These are phyloP conservation scores for Macrolepiota dolichaula DNA, from an alignment of 768 basidiomycete genomes.

Conservation along the genomic window DNA sequence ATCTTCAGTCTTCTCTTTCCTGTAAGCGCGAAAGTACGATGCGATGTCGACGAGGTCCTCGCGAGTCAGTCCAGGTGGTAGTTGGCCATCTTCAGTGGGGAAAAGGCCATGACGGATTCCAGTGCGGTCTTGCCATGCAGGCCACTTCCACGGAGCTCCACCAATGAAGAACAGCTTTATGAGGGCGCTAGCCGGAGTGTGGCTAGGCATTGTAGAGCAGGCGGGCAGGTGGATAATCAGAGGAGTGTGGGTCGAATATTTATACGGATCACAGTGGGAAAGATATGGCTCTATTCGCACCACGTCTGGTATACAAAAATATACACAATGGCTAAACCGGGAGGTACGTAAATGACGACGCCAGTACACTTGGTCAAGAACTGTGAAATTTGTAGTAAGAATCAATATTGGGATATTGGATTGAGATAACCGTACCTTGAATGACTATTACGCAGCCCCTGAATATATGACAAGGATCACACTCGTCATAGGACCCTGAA, in stretches of 20 bases:
- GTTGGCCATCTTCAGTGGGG: neutral
- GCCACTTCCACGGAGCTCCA: constrained; percentile 14
- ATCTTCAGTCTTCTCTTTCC: neutral
- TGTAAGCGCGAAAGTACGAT: constrained; percentile 15
- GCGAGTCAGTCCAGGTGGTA: neutral
- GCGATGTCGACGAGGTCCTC: constrained; percentile 4
- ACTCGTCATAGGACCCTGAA: too few relatives aligned
- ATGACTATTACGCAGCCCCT: too few relatives aligned
- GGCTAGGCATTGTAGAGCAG: neutral
- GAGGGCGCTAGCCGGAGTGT: neutral
- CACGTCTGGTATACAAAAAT: neutral
- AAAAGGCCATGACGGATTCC: constrained; percentile 16
- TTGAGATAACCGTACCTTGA: too few relatives aligned
- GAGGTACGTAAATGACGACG: neutral
- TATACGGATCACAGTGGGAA: neutral
- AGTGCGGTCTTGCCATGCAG: constrained; percentile 14
- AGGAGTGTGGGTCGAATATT: neutral
- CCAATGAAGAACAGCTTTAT: neutral
- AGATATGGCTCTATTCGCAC: neutral
- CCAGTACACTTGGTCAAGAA: neutral
- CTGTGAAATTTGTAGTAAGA: neutral
- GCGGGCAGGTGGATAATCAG: neutral
- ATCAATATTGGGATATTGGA: too few relatives aligned
- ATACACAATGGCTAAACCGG: neutral
- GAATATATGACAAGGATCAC: too few relatives aligned